Evolutionary conservation across 2,329 filamentous ascomycete genomes (phyloP), one percentile per base, ranked within the genome.

Genomic region (Pseudophaeomoniella oleicola): DNA sequence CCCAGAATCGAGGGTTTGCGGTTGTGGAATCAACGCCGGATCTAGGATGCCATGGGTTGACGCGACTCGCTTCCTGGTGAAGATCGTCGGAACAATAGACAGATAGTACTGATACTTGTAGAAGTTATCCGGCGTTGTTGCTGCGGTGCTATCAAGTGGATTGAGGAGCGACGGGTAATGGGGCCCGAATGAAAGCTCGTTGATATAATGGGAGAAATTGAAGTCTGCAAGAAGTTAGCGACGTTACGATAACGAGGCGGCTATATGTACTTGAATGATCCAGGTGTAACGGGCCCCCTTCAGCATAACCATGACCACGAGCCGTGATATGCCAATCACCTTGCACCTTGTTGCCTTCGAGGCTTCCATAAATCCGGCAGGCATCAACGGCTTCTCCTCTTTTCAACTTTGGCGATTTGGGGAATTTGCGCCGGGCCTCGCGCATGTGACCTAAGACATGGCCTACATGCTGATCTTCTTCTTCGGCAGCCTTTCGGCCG

Each of bases 41-140:
- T 67, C 65, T 11, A 66, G 54, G 10, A 50, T 52, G 37, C 53
- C 47, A 15, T 43, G 46, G 15, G 45, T 42, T 12, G 44, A 43
- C 9, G 44, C 43, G 34, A 50, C 42, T 19, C 45, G 39, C 5
- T 44, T 68, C 41, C 80, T 69, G 56, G 75, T 86, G 68, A 96
- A 98, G 50, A 92, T 74, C 4, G 90, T 98, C 2, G 90, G 90
- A 2, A 98, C 90, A 27, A 98, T 72, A 29, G 83, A 93, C 53
- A 96, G 70, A 65, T 90, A 96, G 71, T 98, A 98, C 61, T 98
- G 90, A 66, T 86, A 96, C 61, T 90, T 92, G 72, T 88, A 80
- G 67, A 94, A 96, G 66, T 93, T 71, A 42, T 60, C 56, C 12
- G 67, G 54, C n/a, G 82, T 88, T 3, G 68, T 61, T 50, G 87